These are phyloP conservation scores for Pseudisothecium myosuroides DNA, from an alignment of 225 moss, liverwort and hornwort species.

Conservation along the genomic window DNA sequence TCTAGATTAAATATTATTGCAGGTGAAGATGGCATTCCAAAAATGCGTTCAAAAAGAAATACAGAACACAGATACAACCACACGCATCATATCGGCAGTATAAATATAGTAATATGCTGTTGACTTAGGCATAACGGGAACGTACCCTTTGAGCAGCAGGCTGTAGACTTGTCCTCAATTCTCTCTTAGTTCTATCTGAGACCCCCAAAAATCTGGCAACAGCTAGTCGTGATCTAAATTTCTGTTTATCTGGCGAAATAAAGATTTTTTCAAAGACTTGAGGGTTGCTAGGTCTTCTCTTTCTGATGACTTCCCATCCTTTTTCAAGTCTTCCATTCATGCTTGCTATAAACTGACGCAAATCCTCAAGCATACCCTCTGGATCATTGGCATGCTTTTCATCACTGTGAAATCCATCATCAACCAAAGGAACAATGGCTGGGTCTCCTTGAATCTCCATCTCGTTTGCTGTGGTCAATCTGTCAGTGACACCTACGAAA, in stretches of 20 bases:
- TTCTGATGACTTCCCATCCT: constrained; percentile 69
- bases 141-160: constrained; percentile 20
- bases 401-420: constrained; percentile 29
- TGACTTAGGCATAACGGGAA: not conserved
- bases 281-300: constrained; percentile 47
- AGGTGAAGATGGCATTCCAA: not conserved
- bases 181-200: not conserved
- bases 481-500: not conserved
- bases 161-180: constrained; percentile 14
- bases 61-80: not conserved
- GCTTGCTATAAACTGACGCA: constrained; percentile 49
- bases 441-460: constrained; percentile 4
- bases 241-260: constrained; percentile 78
- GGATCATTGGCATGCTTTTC: constrained; percentile 35
- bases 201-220: constrained; percentile 80
- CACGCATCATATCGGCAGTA: not conserved
- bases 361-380: constrained; percentile 58
- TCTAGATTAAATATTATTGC: not conserved
- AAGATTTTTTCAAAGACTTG: constrained; percentile 62
- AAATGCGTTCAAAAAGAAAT: not conserved
- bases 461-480: not conserved
- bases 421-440: not conserved
- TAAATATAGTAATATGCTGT: not conserved
- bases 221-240: constrained; percentile 76
- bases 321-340: constrained; percentile 50